Evolutionary conservation across 805 yeast species (phyloP), one percentile per base, ranked within the genome.

Genomic region (Lipomyces oligophaga): DNA sequence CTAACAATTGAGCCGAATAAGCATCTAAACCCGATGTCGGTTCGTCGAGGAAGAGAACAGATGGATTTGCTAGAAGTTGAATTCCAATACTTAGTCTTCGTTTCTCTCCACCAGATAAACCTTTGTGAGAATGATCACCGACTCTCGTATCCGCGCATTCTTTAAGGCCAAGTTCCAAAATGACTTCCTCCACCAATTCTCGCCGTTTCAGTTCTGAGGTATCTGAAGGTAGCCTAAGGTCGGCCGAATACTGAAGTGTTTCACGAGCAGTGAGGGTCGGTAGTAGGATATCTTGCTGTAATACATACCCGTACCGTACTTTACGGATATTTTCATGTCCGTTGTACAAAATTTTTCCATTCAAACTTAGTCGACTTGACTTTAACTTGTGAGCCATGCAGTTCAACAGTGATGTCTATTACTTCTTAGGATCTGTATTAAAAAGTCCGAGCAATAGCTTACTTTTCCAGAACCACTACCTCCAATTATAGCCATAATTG

Each of bases 1-100:
- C 75, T 28, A 86, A 68, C 45, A 79, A 67, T 54, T 72, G 76
- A 0, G 95, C 89, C 10, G 88, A 80, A 51, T 78, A 79, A 4
- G 94, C 80, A 63, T 86, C 95, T 27, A 86, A 66, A 0, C 95
- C 95, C 0, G 95, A 85, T 0, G 95, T 86, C 4, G 95, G 95
- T 58, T 86, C 95, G 63, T 86, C 96, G 34, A 86, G 65, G 58
- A 85, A 85, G 49, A 87, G 64, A 1, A 86, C 68, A 0, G 88
- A 78, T 0, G 95, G 95, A 54, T 80, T 83, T 4, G 84, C 76
- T 38, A 86, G 69, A 60, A 86, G 67, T 62, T 86, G 95, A 15
- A 85, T 76, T 0, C 86, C 95, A 30, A 86, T 75, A 36, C 89
- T 81, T 3, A 84, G 72, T 48, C 95, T 66, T 58, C 95, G 64